Evolutionary conservation across 495 filamentous ascomycete species (phyloP).

Genomic region (Xylaria cubensis): DNA sequence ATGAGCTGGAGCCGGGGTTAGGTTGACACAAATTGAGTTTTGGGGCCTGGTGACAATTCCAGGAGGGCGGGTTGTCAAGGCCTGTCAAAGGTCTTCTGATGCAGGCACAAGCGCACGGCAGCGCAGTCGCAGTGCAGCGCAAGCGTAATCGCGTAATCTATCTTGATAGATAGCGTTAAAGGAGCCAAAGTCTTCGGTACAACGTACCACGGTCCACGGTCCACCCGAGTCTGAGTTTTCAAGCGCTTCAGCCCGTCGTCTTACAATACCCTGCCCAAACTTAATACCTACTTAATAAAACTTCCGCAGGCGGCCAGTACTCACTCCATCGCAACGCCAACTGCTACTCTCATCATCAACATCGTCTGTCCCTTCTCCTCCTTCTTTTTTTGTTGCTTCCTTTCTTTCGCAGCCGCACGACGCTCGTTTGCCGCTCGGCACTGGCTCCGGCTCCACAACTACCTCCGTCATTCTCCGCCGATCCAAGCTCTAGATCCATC

Average conservation of each 20-base stretch:
- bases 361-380: background rate
- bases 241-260: conserved; percentile 22
- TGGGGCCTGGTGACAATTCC: conserved; percentile 19
- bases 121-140: background rate
- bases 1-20: background rate
- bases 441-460: conserved; percentile 20
- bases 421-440: conserved; percentile 23
- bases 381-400: background rate
- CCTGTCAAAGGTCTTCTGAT: conserved; percentile 19
- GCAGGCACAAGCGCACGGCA: conserved; percentile 20
- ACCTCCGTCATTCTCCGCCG: conserved; percentile 26
- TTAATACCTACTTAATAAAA: background rate
- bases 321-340: conserved; percentile 2
- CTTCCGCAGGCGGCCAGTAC: background rate
- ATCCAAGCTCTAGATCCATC: conserved; percentile 17
- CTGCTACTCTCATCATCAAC: background rate
- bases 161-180: background rate
- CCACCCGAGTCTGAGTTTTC: conserved; percentile 6
- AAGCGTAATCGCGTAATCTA: background rate
- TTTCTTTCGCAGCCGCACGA: background rate
- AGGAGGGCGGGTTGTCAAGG: conserved; percentile 13
- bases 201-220: background rate
- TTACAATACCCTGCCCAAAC: background rate
- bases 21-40: conserved; percentile 4
- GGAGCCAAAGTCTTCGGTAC: too few relatives aligned